A percentile compares a stretch with the other conserved stretches of the same genome.
These are phyloP conservation scores for Crataegus laevigata DNA, from an alignment of 306 rosid species.

Conservation along the genomic window DNA sequence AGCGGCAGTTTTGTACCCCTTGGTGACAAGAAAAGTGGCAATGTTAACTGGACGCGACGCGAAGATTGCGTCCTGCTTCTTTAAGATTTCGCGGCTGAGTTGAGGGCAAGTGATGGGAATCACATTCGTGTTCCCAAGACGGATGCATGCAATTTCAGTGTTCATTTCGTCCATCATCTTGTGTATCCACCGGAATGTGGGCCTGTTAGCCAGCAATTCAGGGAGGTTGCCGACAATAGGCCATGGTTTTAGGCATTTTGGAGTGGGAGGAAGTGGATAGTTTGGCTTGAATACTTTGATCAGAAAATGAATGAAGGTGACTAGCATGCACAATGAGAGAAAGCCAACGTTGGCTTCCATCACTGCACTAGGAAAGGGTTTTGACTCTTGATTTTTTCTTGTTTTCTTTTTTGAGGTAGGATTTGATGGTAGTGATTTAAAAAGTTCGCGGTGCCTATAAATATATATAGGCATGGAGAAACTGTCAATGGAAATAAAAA, in stretches of 20 bases:
- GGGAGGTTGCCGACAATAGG: not conserved
- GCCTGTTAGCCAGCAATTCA: not conserved
- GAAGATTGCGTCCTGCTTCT: constrained; percentile 24
- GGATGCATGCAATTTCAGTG: constrained; percentile 32
- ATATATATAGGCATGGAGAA: no score
- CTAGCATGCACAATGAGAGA: not conserved
- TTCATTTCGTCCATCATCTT: constrained; percentile 18
- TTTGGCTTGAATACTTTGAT: not conserved
- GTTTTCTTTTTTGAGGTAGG: no score
- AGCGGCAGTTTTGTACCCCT: constrained; percentile 3
- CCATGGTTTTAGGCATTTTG: not conserved
- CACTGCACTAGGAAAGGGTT: not conserved
- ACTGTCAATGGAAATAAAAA: no score
- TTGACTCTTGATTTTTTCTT: no score
- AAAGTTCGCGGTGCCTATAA: no score
- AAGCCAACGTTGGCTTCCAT: not conserved
- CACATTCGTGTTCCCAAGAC: constrained; percentile 26
- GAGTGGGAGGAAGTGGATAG: not conserved
- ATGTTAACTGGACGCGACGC: constrained; percentile 28
- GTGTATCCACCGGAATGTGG: constrained; percentile 26
- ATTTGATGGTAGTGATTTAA: no score
- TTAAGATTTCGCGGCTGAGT: constrained; percentile 26
- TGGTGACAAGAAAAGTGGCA: not conserved
- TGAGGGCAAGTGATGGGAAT: constrained; percentile 19
- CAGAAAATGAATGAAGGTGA: not conserved